Evolutionary conservation across 2,329 filamentous ascomycete genomes (phyloP).

Genomic region (Arthrobotrys sphaeroides): DNA sequence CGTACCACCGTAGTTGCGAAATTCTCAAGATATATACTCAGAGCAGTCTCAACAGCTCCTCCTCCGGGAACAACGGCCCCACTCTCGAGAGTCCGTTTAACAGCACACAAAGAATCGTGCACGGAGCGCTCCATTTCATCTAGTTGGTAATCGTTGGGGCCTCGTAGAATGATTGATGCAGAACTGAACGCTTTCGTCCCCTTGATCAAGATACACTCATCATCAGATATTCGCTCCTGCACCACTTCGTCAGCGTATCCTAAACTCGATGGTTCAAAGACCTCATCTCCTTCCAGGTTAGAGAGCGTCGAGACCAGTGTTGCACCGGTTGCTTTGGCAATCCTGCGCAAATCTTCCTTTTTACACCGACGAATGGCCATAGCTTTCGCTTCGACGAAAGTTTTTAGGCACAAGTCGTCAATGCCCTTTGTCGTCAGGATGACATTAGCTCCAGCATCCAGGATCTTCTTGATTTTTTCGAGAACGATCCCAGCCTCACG

Average conservation of each 20-base stretch:
- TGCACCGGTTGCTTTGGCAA: constrained; percentile 94
- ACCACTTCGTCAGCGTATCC: constrained; percentile 93
- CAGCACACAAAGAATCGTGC: constrained; percentile 94
- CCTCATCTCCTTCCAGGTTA: constrained; percentile 96
- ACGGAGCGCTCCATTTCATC: constrained; percentile 99
- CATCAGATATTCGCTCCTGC: constrained; percentile 98
- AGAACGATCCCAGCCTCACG: constrained; percentile 92
- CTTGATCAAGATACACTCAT: constrained; percentile 97
- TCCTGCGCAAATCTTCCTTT: constrained; percentile 95
- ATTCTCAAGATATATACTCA: constrained; percentile 99
- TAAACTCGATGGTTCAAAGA: constrained; percentile 88
- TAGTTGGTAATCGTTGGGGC: constrained; percentile 92
- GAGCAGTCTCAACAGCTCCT: constrained; percentile 95
- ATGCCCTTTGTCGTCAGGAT: constrained; percentile 98
- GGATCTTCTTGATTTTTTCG: constrained; percentile 94
- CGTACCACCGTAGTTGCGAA: constrained; percentile 92
- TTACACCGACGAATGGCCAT: constrained; percentile 97
- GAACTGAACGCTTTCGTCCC: constrained; percentile 94
- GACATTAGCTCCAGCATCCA: constrained; percentile 96
- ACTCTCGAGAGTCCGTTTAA: constrained; percentile 96
- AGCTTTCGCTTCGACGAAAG: constrained; percentile 90
- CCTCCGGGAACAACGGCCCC: constrained; percentile 96
- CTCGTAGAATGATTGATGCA: constrained; percentile 93
- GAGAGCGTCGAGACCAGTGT: constrained; percentile 92
- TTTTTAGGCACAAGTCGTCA: constrained; percentile 92